These are phyloP conservation scores for Fonsecaea pedrosoi DNA, from an alignment of 2,329 filamentous ascomycete genomes.

Conservation along the genomic window DNA sequence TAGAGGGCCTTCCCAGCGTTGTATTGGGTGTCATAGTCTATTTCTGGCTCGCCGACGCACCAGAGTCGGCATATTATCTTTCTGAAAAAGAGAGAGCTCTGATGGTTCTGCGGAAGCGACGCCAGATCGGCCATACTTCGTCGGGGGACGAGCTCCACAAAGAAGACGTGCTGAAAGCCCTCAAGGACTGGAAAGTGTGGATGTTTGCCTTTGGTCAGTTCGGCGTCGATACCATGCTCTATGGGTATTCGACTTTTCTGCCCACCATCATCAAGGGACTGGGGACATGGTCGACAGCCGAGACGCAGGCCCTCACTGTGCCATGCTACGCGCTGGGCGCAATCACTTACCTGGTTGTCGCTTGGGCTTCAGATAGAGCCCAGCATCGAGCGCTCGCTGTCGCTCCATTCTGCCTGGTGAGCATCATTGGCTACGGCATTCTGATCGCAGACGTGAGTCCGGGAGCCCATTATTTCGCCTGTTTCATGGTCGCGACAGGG, in stretches of 20 bases:
- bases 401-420: conserved; percentile 67
- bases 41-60: conserved; percentile 56
- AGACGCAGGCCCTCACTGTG: conserved; percentile 78
- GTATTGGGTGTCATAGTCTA: conserved; percentile 52
- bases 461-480: conserved; percentile 75
- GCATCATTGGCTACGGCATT: conserved; percentile 72
- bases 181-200: conserved; percentile 79
- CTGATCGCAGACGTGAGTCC: conserved; percentile 66
- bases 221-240: conserved; percentile 76
- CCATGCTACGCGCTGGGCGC: conserved; percentile 79
- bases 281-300: conserved; percentile 66
- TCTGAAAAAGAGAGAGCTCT: conserved; percentile 60
- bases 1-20: conserved; percentile 56
- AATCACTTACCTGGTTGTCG: conserved; percentile 69
- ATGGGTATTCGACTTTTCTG: conserved; percentile 78
- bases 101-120: conserved; percentile 57
- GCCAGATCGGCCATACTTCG: conserved; percentile 58
- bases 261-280: conserved; percentile 78
- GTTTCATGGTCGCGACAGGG: conserved; percentile 76
- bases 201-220: conserved; percentile 73
- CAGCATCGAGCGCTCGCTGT: conserved; percentile 71
- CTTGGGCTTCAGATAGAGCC: conserved; percentile 70
- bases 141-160: conserved; percentile 63
- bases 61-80: conserved; percentile 53
- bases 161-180: conserved; percentile 69